Conservation (phyloP, 1,139 yeast species). For the Meyerozyma carpophila region DNA sequence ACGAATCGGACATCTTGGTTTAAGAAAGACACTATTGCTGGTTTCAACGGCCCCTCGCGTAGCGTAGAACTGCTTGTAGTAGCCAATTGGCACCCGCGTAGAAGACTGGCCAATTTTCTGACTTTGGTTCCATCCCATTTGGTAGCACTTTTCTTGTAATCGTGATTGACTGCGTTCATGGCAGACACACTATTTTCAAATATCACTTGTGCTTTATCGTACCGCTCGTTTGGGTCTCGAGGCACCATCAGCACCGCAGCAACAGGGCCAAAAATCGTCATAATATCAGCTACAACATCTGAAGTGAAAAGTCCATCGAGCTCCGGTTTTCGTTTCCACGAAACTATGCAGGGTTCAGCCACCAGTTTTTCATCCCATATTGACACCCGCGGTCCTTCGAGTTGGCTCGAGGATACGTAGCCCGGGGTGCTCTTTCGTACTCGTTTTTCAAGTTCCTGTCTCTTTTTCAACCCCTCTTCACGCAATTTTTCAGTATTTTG, state of each 20-base stretch:
- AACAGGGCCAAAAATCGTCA: conserved; percentile 44
- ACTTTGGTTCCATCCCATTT: conserved; percentile 46
- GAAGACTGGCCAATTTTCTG: conserved; percentile 42
- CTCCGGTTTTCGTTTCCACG: conserved; percentile 42
- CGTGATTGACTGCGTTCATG: conserved; percentile 31
- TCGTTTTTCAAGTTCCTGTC: background rate
- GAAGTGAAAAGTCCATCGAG: conserved; percentile 24
- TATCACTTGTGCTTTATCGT: conserved; percentile 34
- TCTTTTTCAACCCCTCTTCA: conserved; percentile 1
- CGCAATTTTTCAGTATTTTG: conserved; percentile 1
- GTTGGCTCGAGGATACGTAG: conserved; percentile 18
- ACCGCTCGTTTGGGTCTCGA: conserved; percentile 18
- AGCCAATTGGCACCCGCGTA: conserved; percentile 24
- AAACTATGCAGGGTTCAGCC: conserved; percentile 13
- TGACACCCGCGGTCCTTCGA: conserved; percentile 4
- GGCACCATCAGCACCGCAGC: conserved; percentile 11
- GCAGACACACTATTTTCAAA: conserved; percentile 22
- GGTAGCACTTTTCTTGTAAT: conserved; percentile 35
- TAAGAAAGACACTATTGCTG: conserved; percentile 3
- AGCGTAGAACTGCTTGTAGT: background rate
- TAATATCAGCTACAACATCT: conserved; percentile 30
- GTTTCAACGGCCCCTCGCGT: background rate
- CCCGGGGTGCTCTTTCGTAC: background rate
- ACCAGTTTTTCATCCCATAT: background rate
- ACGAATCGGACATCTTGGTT: conserved; percentile 24